Evolutionary conservation across 208 protist genomes (phyloP), one percentile per base, ranked within the genome.

Genomic region (Leishmania amazonensis): DNA sequence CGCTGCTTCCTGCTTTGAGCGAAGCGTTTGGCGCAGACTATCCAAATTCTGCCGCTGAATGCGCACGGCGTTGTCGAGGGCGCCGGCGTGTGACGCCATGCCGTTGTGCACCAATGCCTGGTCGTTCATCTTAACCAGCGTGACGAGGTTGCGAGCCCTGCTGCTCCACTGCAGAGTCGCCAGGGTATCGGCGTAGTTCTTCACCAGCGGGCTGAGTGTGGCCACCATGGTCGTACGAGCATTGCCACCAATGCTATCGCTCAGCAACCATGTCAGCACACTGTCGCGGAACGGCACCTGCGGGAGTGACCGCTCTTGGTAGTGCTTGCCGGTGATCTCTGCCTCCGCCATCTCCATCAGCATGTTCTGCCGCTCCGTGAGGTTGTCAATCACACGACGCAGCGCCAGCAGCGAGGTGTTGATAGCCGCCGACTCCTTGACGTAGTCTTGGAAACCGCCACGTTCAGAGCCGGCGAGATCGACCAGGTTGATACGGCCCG

Each of bases 251-350:
- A 98, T 96, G 85, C 92, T 96, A 83, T 98, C 96, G 80, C 91
- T 96, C 17, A 98, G 89, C 68, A 98, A 79, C 94, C 94, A 97
- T 24, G 96, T 98, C 76, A 98, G 87, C 6, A 96, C 90, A 74
- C 90, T 96, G 86, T 97, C 93, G 53, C 96, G 94, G 80, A 97
- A 98, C 4, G 94, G 93, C 54, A 97, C 93, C 88, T 99, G 98
- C 35, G 94, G 94, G 76, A 97, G 87, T 17, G 89, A 62, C 28
- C 88, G 87, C 64, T 95, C 91, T 65, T 90, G 86, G 73, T 89
- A 94, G 78, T 70, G 74, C 38, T 79, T 75, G 15, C 83, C 91
- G 1, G 90, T 95, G 80, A 97, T 93, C 81, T 96, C 92, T 31
- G 89, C 93, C 79, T 89, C 85, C 17, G 87, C 90, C 83, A 96